Evolutionary conservation across 768 basidiomycete genomes (phyloP).

Genomic region (Leccinum longicurvipes): DNA sequence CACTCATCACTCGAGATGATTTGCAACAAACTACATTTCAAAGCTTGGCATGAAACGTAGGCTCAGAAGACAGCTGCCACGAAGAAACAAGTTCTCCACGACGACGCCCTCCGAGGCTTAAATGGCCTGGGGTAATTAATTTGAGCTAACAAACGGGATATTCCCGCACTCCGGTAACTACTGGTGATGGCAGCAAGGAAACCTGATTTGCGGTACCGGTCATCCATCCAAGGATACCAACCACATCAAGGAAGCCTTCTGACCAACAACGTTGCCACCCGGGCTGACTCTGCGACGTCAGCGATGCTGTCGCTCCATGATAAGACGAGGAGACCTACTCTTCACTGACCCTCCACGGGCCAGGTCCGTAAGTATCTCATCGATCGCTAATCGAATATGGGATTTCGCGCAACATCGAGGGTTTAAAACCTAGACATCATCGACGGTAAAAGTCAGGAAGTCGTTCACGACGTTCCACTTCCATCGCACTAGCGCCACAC

Average conservation of each 20-base stretch:
- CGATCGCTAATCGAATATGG: constrained; percentile 7
- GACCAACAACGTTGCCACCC: constrained; percentile 10
- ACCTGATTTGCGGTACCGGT: constrained; percentile 5
- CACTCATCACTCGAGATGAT: neutral
- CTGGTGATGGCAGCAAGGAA: constrained; percentile 6
- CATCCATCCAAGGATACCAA: neutral
- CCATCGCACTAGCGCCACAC: constrained; percentile 2
- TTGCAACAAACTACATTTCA: constrained; percentile 29
- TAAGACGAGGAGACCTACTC: constrained; percentile 3
- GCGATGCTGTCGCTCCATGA: neutral
- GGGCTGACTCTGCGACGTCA: constrained; percentile 9
- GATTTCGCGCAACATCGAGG: constrained; percentile 7
- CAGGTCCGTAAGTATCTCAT: constrained; percentile 13
- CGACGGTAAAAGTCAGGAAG: constrained; percentile 12
- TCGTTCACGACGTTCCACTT: constrained; percentile 14
- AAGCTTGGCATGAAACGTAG: constrained; percentile 33
- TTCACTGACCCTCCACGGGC: constrained; percentile 20
- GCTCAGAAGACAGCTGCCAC: constrained; percentile 20
- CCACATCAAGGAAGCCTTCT: neutral
- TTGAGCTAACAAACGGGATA: constrained; percentile 28
- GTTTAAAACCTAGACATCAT: neutral
- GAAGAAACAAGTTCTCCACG: constrained; percentile 3
- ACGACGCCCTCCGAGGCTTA: constrained; percentile 26
- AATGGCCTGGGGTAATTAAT: constrained; percentile 38
- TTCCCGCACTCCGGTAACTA: constrained; percentile 24